Percentiles rank a stretch among this genome's conserved stretches.
These are phyloP conservation scores for Dioscorea dumetorum DNA, from an alignment of 106 monocot genomes.

Conservation along the genomic window DNA sequence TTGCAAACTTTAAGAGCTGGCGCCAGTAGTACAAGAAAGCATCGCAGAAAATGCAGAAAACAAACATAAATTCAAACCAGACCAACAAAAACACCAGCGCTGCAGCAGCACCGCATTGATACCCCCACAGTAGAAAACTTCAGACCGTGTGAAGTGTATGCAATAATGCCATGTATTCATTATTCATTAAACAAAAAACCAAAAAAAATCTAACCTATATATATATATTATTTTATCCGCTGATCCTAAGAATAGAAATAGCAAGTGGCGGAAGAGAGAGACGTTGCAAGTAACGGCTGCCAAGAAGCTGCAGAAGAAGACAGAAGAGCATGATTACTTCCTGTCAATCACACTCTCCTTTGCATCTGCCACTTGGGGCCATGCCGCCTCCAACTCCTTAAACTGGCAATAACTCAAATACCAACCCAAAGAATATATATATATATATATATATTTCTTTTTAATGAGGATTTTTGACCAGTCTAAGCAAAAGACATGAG, in stretches of 20 bases:
- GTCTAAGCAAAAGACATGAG: background rate
- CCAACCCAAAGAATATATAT: background rate
- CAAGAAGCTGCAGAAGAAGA: constrained; percentile 7
- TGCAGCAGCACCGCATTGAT: background rate
- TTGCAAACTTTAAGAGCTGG: background rate
- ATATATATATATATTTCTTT: too few relatives aligned
- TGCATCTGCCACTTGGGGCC: background rate
- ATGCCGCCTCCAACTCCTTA: constrained; percentile 1
- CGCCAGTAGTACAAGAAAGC: background rate
- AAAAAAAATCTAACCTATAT: background rate
- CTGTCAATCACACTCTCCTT: background rate
- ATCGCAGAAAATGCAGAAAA: background rate
- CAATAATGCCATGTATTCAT: background rate
- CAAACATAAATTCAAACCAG: background rate
- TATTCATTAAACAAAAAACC: background rate
- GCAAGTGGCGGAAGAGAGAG: background rate
- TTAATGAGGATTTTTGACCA: background rate
- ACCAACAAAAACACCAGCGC: background rate
- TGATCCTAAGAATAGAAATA: background rate
- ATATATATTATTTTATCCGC: background rate
- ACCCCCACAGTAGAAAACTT: background rate
- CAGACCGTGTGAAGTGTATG: background rate
- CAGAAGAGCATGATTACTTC: constrained; percentile 13
- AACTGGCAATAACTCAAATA: background rate
- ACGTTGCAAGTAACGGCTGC: constrained; percentile 15